Evolutionary conservation across 768 basidiomycete species (phyloP), one percentile per base, ranked within the genome.

Genomic region (Termitomyces eurrhizus): DNA sequence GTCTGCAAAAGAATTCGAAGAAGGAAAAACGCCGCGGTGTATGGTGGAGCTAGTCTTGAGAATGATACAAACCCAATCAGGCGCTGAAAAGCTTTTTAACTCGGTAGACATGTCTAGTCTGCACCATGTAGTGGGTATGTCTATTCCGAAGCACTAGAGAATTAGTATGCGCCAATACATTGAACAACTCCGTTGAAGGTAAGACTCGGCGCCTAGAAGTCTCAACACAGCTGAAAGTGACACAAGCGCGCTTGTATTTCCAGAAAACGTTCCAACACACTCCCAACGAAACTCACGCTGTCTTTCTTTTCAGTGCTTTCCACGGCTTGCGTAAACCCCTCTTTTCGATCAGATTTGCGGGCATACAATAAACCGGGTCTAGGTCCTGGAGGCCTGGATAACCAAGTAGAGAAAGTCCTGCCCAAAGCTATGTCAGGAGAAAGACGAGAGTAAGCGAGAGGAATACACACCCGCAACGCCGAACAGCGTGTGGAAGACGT

Each of bases 361-460:
- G 96, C 94, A 98, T 94, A 75, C 96, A 98, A 68, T 95, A 97
- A 24, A 97, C 89, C 0, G 96, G 96, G 70, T 98, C 97, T 45
- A 98, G 75, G 64, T 93, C 92, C 16, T 85, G 79, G 24, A 99
- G 73, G 2, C 86, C 89, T 0, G 92, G 90, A 67, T 94, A 95
- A 18, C 93, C 93, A 13, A 98, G 78, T 16, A 98, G 76, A 0
- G 94, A 95, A 33, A 99, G 80, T 1, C 94, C 95, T 89, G 62
- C 4, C 18, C 5, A 14, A 37, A 37, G 1, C 3, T 21, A n/a
- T 29, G 18, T 35, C 46, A 16, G 18, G 14, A 24, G 32, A 32
- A 65, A 21, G 14, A 16, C 26, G 14, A 39, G 14, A 48, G 26
- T 18, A 52, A 24, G 21, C 6, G 32, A 57, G 7, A 42, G 14